A percentile compares a stretch with the other conserved stretches of the same genome.
Evolutionary conservation across 768 basidiomycete genomes (phyloP).

Genomic region (Lentinula lateritia): DNA sequence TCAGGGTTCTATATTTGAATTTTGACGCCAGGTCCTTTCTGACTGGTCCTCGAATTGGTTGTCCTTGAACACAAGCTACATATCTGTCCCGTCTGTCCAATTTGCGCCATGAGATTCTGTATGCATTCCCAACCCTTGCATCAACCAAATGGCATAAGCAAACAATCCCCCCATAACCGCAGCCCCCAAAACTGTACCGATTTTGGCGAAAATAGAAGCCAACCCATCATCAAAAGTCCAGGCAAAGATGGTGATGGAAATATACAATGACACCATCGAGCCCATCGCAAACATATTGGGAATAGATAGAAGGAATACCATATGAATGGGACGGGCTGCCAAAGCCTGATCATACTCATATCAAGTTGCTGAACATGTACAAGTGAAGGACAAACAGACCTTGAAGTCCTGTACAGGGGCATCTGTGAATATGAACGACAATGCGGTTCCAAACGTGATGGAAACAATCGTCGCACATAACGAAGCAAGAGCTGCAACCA

Average conservation of each 20-base stretch:
- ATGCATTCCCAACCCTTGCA: slow-evolving; percentile 6
- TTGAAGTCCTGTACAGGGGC: slow-evolving; percentile 6
- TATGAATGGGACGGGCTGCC: slow-evolving; percentile 7
- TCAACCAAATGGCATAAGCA: slow-evolving; percentile 7
- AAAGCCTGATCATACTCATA: neutral
- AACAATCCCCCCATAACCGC: slow-evolving; percentile 7
- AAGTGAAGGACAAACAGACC: neutral
- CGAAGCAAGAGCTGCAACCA: slow-evolving; percentile 8
- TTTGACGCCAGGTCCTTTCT: no score
- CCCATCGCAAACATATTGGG: slow-evolving; percentile 12
- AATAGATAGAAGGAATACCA: slow-evolving; percentile 8
- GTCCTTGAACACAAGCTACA: neutral
- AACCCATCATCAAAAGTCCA: slow-evolving; percentile 5
- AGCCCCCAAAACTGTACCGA: slow-evolving; percentile 9
- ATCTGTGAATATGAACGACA: slow-evolving; percentile 10
- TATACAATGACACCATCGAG: slow-evolving; percentile 10
- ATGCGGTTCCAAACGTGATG: slow-evolving; percentile 10
- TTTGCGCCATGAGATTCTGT: neutral
- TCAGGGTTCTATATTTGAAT: no score
- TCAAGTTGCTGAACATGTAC: neutral
- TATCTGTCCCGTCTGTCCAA: neutral
- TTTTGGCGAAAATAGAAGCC: slow-evolving; percentile 6
- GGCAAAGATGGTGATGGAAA: slow-evolving; percentile 8
- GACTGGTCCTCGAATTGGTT: no score
- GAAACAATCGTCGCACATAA: slow-evolving; percentile 9